Base-by-base conservation (phyloP, 495 filamentous ascomycete genomes). In the Annulohypoxylon stygium region DNA sequence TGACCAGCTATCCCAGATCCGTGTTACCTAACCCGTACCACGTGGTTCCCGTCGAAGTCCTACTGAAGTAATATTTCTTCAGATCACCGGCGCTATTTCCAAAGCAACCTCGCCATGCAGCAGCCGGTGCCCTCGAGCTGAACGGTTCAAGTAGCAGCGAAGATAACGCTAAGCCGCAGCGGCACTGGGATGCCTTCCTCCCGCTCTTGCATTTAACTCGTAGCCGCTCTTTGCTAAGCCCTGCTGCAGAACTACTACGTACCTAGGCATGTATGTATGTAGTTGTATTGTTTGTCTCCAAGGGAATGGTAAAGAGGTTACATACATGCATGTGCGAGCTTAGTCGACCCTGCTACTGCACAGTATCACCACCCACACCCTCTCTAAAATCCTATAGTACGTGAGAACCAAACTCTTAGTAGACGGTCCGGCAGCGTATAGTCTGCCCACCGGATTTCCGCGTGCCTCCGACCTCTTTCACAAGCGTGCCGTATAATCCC, bases 201-300 rank as follows among this genome's bases (percentile, higher is more conserved):
- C 50, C 50, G 50, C 50, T 33, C 20, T 14, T 51, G 48, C 48
- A 51, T 51, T 25, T 51, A 50, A 39, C 11, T 51, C 48, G 25
- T 26, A 51, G 48, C 48, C 48, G 48, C 48, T 26, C 23, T 51
- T 26, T 33, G 48, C 20, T 51, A 51, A 51, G 48, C 48, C 23
- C 48, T 51, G 23, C 20, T 39, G 16, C 16, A 47, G 43, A 16
- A 20, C 14, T 30, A 30, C 30, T 30, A 30, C 30, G 30, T 30
- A 30, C 30, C 5, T 30, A 30, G 30, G 30, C 30, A 30, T 30
- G 30, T 6, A 30, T 6, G 30, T 6, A 30, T 30, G 30, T 30
- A 30, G 20, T 23, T 30, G 30, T 4, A 30, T 30, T 30, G 30
- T 20, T 51, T 51, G 48, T 54, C 50, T 14, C 50, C 50, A 54